phyloP scores from a whole-genome alignment of 148 eudicot species.

The Polygonum aviculare region DNA sequence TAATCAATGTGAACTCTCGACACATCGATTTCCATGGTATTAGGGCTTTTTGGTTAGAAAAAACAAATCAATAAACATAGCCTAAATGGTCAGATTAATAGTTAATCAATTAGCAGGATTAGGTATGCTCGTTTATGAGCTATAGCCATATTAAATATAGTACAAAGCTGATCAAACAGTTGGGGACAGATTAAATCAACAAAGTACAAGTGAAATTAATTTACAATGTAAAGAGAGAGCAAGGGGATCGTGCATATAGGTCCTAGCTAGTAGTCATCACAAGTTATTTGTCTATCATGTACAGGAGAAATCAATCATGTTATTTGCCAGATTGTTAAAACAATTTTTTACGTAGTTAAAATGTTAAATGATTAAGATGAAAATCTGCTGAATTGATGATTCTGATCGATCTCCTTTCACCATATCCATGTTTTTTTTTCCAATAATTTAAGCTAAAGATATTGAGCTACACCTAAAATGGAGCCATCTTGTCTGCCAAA shows the following conservation, averaged over 20 bases:
- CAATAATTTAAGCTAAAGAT: not conserved
- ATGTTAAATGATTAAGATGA: not conserved
- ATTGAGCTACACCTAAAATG: not conserved
- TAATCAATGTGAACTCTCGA: no score
- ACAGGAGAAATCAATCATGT: not conserved
- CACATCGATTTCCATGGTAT: no score
- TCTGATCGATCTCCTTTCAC: not conserved
- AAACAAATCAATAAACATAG: no score
- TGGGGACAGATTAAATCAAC: no score
- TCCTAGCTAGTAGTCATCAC: not conserved
- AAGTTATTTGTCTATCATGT: not conserved
- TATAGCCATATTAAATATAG: no score
- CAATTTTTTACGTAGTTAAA: not conserved
- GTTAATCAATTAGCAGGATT: no score
- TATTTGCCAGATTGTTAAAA: not conserved
- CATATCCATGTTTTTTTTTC: not conserved
- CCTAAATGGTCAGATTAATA: no score
- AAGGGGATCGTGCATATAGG: not conserved
- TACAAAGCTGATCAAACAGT: no score
- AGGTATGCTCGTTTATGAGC: no score
- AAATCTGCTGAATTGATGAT: not conserved
- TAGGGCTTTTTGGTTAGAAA: no score
- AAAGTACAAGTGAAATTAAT: not conserved
- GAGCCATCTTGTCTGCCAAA: conserved; percentile 6
- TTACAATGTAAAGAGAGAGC: not conserved